Conservation (phyloP, 305 asterid genomes). For the Caryopteris hybrid region DNA sequence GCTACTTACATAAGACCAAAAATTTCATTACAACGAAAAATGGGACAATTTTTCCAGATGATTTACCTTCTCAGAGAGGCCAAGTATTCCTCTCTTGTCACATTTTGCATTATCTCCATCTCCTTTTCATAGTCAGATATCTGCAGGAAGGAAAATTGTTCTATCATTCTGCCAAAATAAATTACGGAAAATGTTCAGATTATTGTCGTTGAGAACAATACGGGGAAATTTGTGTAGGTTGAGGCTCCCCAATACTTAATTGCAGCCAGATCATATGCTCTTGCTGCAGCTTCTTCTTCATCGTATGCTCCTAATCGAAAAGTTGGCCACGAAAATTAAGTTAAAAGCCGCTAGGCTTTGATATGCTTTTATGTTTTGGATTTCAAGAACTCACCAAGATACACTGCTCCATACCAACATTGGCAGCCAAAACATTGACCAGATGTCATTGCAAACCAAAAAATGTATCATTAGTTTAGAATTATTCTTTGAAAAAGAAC, state of each 20-base stretch:
- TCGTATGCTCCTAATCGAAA: slow-evolving; percentile 41
- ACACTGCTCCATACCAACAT: slow-evolving; percentile 37
- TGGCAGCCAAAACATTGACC: slow-evolving; percentile 16
- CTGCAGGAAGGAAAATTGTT: no score
- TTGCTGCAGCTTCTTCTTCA: slow-evolving; percentile 56
- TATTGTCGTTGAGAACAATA: slow-evolving; percentile 13
- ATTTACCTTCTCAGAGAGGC: slow-evolving; percentile 71
- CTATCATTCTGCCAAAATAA: no score
- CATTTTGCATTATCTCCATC: slow-evolving; percentile 55
- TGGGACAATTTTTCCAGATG: not conserved
- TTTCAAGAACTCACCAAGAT: slow-evolving; percentile 54
- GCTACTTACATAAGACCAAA: no score
- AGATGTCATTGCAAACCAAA: slow-evolving; percentile 10
- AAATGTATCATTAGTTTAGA: no score
- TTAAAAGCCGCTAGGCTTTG: no score
- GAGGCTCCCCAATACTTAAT: slow-evolving; percentile 57
- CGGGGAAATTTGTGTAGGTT: slow-evolving; percentile 47
- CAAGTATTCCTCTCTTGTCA: slow-evolving; percentile 63
- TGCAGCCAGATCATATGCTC: slow-evolving; percentile 58
- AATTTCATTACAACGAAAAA: not conserved
- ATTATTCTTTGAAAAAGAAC: no score
- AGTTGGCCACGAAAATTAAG: not conserved
- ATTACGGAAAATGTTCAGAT: no score
- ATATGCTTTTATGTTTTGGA: no score
- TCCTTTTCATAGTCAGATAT: slow-evolving; percentile 52